Percentiles rank a stretch among this genome's conserved stretches.
Conservation (phyloP, 2,329 filamentous ascomycete species). For the Daldinia sp. region DNA sequence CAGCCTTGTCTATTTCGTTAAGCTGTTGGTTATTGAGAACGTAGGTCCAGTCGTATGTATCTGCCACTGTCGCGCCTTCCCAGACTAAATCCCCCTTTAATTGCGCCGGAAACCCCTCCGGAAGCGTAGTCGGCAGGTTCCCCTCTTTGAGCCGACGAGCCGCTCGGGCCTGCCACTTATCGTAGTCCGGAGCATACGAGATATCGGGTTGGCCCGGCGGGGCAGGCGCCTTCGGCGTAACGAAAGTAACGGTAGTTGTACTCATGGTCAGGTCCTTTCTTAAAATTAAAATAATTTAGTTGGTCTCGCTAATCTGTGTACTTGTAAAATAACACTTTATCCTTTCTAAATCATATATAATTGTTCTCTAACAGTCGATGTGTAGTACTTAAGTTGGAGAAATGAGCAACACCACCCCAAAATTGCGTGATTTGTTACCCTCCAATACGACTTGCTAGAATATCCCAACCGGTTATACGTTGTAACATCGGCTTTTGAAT, state of each 20-base stretch:
- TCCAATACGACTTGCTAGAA: slow-evolving; percentile 16
- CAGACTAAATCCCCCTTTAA: slow-evolving; percentile 67
- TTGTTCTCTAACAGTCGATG: not conserved
- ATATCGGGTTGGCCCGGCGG: slow-evolving; percentile 69
- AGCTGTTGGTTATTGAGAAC: slow-evolving; percentile 61
- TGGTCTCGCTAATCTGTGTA: not conserved
- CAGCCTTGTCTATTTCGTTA: slow-evolving; percentile 60
- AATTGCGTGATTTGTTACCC: slow-evolving; percentile 46
- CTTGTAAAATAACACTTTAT: not conserved
- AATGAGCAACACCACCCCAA: slow-evolving; percentile 40
- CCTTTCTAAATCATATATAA: not conserved
- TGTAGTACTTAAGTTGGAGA: slow-evolving; percentile 15
- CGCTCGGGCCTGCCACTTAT: slow-evolving; percentile 65
- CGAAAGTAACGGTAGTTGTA: slow-evolving; percentile 44
- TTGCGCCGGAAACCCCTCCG: slow-evolving; percentile 63
- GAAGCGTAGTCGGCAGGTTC: slow-evolving; percentile 57
- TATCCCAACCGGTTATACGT: not conserved
- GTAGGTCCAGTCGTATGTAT: slow-evolving; percentile 67
- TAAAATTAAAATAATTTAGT: not conserved
- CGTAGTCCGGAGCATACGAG: slow-evolving; percentile 65
- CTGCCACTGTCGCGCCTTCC: slow-evolving; percentile 64
- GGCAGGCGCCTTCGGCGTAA: slow-evolving; percentile 42
- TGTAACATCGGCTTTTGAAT: not conserved
- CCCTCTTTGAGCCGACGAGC: slow-evolving; percentile 59
- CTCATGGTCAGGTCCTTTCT: slow-evolving; percentile 21